Conservation (phyloP, 2,329 filamentous ascomycete species). For the Falciphora oryzae region DNA sequence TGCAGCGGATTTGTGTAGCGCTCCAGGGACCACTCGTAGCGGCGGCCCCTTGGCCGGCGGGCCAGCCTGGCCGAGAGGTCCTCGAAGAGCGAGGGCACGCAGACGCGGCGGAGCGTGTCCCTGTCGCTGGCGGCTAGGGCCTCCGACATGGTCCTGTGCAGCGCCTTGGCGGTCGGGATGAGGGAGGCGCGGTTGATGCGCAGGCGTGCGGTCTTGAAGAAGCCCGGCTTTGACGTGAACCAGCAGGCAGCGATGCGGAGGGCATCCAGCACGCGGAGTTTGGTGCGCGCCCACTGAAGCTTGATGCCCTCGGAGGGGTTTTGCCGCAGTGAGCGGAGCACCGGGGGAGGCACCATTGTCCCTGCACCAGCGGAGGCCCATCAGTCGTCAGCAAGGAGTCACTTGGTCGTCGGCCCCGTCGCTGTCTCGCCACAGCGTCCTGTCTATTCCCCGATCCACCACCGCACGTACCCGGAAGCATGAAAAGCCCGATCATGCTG, state of each 20-base stretch:
- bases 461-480: constrained; percentile 8
- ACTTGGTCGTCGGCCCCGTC: too few species aligned
- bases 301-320: constrained; percentile 22
- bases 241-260: constrained; percentile 34
- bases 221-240: constrained; percentile 38
- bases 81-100: constrained; percentile 42
- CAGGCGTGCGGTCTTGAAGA: constrained; percentile 36
- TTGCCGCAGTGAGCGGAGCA: constrained; percentile 27
- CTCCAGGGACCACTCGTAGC: constrained; percentile 49
- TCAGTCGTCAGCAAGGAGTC: too few species aligned
- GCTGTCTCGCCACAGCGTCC: background rate
- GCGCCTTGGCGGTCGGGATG: constrained; percentile 47
- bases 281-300: constrained; percentile 33
- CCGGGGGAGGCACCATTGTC: constrained; percentile 41
- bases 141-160: constrained; percentile 57
- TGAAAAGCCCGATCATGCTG: constrained; percentile 3
- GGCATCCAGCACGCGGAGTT: constrained; percentile 30
- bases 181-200: constrained; percentile 36
- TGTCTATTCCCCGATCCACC: background rate
- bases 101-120: constrained; percentile 44
- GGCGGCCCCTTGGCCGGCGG: constrained; percentile 38
- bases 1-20: constrained; percentile 36
- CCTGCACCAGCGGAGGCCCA: constrained; percentile 24
- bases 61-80: constrained; percentile 50
- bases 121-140: constrained; percentile 55